phyloP scores from a whole-genome alignment of 2,329 filamentous ascomycete species.

The Drechslerella coelobrocha region DNA sequence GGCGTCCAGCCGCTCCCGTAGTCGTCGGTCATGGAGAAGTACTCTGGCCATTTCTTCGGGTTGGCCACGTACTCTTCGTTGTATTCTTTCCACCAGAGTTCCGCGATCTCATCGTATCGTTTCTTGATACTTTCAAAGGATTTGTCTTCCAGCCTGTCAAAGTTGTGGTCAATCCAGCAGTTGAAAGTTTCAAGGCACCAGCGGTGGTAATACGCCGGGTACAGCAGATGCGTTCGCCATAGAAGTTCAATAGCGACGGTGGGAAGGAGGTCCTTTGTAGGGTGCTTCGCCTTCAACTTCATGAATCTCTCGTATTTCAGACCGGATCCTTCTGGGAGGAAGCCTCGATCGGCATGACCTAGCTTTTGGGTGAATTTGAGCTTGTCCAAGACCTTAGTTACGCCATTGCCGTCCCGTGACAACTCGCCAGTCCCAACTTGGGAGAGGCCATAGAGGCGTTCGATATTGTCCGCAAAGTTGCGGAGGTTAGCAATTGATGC shows the following conservation, averaged over 20 bases:
- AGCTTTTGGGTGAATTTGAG: constrained; percentile 11
- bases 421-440: constrained; percentile 2
- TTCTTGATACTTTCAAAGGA: constrained; percentile 9
- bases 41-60: constrained; percentile 13
- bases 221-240: constrained; percentile 44
- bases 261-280: constrained; percentile 19
- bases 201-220: constrained; percentile 34
- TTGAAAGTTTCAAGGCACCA: constrained; percentile 39
- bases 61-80: constrained; percentile 28
- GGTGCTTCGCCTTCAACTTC: constrained; percentile 39
- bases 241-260: constrained; percentile 37
- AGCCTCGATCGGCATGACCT: constrained; percentile 1
- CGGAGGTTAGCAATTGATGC: constrained; percentile 33
- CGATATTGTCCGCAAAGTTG: constrained; percentile 29
- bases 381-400: constrained; percentile 14
- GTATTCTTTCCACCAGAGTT: constrained; percentile 43
- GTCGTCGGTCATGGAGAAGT: constrained; percentile 25
- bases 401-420: background rate
- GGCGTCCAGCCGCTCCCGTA: constrained; percentile 26
- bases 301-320: constrained; percentile 42
- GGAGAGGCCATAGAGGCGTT: constrained; percentile 14
- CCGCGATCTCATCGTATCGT: constrained; percentile 26
- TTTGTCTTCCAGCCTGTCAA: constrained; percentile 26
- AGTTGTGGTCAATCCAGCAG: constrained; percentile 29
- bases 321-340: constrained; percentile 23